Percentiles rank a stretch among this genome's conserved stretches.
Evolutionary conservation across 306 rosid species (phyloP).

Genomic region (Rosa rugosa): DNA sequence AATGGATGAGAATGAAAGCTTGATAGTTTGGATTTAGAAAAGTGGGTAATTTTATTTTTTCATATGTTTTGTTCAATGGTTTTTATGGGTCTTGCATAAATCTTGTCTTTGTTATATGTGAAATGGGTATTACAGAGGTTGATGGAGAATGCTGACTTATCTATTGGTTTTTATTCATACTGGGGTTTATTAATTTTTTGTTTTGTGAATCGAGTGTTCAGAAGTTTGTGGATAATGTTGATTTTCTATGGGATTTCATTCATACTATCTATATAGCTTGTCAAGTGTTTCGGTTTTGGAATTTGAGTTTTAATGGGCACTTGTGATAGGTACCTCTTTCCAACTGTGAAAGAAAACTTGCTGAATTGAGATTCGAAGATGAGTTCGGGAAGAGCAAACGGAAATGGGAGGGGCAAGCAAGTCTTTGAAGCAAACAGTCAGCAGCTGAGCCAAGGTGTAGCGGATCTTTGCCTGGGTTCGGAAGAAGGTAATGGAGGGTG

Average conservation of each 20-base stretch:
- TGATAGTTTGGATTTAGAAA: neutral
- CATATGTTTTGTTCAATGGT: neutral
- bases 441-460: constrained; percentile 49
- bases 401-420: constrained; percentile 46
- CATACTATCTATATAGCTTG: neutral
- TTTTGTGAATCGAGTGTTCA: neutral
- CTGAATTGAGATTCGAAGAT: constrained; percentile 7
- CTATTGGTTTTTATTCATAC: neutral
- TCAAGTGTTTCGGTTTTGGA: neutral
- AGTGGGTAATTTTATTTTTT: neutral
- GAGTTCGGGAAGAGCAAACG: constrained; percentile 49
- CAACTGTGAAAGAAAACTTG: neutral
- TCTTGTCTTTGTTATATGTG: neutral
- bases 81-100: neutral
- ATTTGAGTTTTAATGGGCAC: neutral
- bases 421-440: constrained; percentile 21
- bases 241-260: neutral
- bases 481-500: constrained; percentile 51
- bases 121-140: neutral
- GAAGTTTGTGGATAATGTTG: neutral
- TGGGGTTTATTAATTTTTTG: neutral
- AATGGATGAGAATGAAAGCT: neutral
- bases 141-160: neutral
- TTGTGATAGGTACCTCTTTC: neutral
- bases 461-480: constrained; percentile 36